A percentile compares a stretch with the other conserved stretches of the same genome.
Conservation (phyloP, 2,329 filamentous ascomycete genomes). For the Aureobasidium sp. region DNA sequence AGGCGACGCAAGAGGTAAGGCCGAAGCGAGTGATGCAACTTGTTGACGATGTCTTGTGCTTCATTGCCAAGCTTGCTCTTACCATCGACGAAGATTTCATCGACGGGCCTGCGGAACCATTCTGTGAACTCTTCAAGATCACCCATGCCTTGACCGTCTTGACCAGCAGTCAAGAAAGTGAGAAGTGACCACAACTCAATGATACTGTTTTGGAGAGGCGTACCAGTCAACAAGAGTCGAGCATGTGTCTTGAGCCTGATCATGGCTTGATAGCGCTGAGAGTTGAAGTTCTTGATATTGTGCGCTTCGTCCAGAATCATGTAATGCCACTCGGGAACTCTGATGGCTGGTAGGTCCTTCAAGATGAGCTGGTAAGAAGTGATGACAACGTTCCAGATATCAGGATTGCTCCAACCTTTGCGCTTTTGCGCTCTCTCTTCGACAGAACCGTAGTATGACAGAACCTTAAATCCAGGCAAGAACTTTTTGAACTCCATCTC, state of each 20-base stretch:
- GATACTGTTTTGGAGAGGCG: slow-evolving; percentile 91
- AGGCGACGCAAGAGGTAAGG: slow-evolving; percentile 85
- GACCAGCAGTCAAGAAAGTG: slow-evolving; percentile 92
- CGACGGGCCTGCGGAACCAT: slow-evolving; percentile 91
- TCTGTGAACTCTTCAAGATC: slow-evolving; percentile 93
- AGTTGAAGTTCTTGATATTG: slow-evolving; percentile 99
- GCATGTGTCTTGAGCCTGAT: slow-evolving; percentile 88
- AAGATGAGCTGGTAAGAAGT: slow-evolving; percentile 96
- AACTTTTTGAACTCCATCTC: slow-evolving; percentile 99
- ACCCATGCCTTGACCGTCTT: slow-evolving; percentile 73
- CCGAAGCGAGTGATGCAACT: slow-evolving; percentile 86
- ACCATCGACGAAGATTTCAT: slow-evolving; percentile 91
- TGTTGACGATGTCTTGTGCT: slow-evolving; percentile 80
- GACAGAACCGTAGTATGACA: slow-evolving; percentile 91
- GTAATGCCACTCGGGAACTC: slow-evolving; percentile 90
- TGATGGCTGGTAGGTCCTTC: slow-evolving; percentile 89
- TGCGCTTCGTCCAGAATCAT: slow-evolving; percentile 97
- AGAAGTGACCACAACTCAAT: slow-evolving; percentile 95
- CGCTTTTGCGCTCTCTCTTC: slow-evolving; percentile 89
- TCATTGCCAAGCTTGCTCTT: slow-evolving; percentile 92
- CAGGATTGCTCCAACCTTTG: slow-evolving; percentile 73
- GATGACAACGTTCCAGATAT: slow-evolving; percentile 85
- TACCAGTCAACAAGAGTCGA: slow-evolving; percentile 82
- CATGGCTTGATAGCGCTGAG: slow-evolving; percentile 90
- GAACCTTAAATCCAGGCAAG: slow-evolving; percentile 93